Evolutionary conservation across 108 stramenopile genomes (phyloP), one percentile per base, ranked within the genome.

Genomic region (Epithemia pelagica): DNA sequence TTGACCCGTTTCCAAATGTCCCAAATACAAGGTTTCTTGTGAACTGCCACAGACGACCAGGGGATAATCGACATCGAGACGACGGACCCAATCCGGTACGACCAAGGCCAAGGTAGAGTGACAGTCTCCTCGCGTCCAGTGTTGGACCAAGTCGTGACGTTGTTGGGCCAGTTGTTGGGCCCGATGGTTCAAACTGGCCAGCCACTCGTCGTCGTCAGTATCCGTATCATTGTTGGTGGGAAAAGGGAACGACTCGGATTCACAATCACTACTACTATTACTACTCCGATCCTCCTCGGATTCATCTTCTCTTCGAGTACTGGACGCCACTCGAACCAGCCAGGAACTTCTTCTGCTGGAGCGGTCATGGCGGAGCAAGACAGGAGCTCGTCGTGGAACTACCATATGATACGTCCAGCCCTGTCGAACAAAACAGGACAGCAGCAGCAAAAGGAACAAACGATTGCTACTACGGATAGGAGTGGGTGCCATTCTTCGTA

Each of bases 51-150:
- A 83, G 0, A 74, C 90, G 0, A 74, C 87, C 62, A 84, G 65
- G 1, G 90, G 90, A 66, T 87, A 91, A 0, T 82, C 84, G 26
- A 91, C 67, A 56, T 73, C 75, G 1, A 91, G 59, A n/a, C 90
- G 77, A 58, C 90, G 74, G 3, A 88, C 73, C 85, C 85, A 91
- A 64, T 91, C 90, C 30, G 73, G 61, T 26, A 66, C n/a, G n/a
- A 27, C 19, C 27, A 66, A 33, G 1, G 54, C 19, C 26, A 66
- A 33, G 15, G 25, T 31, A 28, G 65, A 66, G 18, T 27, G 15
- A 24, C 65, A 66, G 21, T 52, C 53, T 21, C 46, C 65, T 22
- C 28, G 26, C 1, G 21, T 28, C 65, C 65, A 66, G 15, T 54
- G 21, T 27, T 52, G 1, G 30, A 28, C 28, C 1, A 28, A 8